A percentile compares a stretch with the other conserved stretches of the same genome.
phyloP scores from a whole-genome alignment of 768 basidiomycete genomes.

The Xanthoconium stramineum region DNA sequence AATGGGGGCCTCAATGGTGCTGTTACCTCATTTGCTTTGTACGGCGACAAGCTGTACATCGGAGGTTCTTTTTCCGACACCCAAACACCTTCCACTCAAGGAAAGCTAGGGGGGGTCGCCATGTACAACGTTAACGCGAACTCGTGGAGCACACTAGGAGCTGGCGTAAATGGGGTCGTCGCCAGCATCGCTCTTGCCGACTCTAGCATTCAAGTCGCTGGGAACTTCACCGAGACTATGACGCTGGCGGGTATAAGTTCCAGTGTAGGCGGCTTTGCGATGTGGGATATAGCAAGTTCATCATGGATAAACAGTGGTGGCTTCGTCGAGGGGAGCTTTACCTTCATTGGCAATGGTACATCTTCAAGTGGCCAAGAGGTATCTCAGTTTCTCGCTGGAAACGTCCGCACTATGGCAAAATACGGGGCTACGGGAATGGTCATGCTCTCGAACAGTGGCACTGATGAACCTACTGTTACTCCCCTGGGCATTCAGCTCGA shows the following conservation, averaged over 20 bases:
- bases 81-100: slow-evolving; percentile 45
- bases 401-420: slow-evolving; percentile 48
- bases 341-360: slow-evolving; percentile 67
- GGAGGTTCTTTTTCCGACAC: slow-evolving; percentile 89
- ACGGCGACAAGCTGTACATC: slow-evolving; percentile 67
- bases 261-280: slow-evolving; percentile 61
- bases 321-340: slow-evolving; percentile 67
- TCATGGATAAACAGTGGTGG: slow-evolving; percentile 76
- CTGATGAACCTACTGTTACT: slow-evolving; percentile 50
- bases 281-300: slow-evolving; percentile 59
- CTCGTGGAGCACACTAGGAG: slow-evolving; percentile 65
- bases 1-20: slow-evolving; percentile 76
- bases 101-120: slow-evolving; percentile 58
- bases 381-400: slow-evolving; percentile 69
- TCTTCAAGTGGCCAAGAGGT: slow-evolving; percentile 37
- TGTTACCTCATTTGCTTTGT: slow-evolving; percentile 64
- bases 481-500: slow-evolving; percentile 61
- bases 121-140: slow-evolving; percentile 65
- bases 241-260: slow-evolving; percentile 35
- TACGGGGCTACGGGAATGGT: slow-evolving; percentile 82
- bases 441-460: slow-evolving; percentile 67
- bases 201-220: slow-evolving; percentile 60
- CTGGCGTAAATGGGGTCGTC: slow-evolving; percentile 79
- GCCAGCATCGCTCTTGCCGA: slow-evolving; percentile 49
- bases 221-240: slow-evolving; percentile 64